phyloP scores from a whole-genome alignment of 2,329 filamentous ascomycete species.

The Microdochium paspali region DNA sequence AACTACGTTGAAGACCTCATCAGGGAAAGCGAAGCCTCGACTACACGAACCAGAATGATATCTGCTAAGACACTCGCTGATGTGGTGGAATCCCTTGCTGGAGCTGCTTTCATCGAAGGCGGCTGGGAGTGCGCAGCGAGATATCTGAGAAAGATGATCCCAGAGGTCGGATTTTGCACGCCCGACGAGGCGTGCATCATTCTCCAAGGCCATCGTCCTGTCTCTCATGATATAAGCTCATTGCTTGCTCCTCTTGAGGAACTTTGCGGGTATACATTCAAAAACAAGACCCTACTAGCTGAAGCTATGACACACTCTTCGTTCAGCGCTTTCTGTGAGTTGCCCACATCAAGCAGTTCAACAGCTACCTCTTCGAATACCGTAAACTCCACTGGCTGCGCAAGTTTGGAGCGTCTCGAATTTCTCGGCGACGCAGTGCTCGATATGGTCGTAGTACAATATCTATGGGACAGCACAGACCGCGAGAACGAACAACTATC shows the following conservation, averaged over 20 bases:
- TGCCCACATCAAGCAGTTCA: slow-evolving; percentile 19
- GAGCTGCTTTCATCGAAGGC: slow-evolving; percentile 61
- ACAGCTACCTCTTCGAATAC: too few species aligned
- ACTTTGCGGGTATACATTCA: slow-evolving; percentile 65
- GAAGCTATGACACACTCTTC: slow-evolving; percentile 79
- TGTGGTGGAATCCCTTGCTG: slow-evolving; percentile 77
- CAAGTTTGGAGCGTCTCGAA: slow-evolving; percentile 64
- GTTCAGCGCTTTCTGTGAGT: slow-evolving; percentile 13
- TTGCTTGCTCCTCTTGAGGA: slow-evolving; percentile 45
- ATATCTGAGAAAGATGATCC: slow-evolving; percentile 60
- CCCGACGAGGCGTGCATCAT: slow-evolving; percentile 27
- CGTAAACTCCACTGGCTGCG: slow-evolving; percentile 5
- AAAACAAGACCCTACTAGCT: slow-evolving; percentile 55
- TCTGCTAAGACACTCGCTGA: slow-evolving; percentile 77
- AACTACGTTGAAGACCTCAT: slow-evolving; percentile 41
- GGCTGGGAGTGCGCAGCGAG: slow-evolving; percentile 52
- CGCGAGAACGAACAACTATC: slow-evolving; percentile 28
- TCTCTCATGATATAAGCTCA: slow-evolving; percentile 23
- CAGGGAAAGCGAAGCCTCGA: slow-evolving; percentile 1
- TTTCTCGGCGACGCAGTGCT: slow-evolving; percentile 82
- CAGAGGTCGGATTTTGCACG: slow-evolving; percentile 45
- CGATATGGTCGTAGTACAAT: slow-evolving; percentile 62
- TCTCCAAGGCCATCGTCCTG: slow-evolving; percentile 32
- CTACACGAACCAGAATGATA: slow-evolving; percentile 5
- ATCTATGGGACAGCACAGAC: slow-evolving; percentile 34